Evolutionary conservation across 768 basidiomycete genomes (phyloP).

Genomic region (Panellus pusillus): DNA sequence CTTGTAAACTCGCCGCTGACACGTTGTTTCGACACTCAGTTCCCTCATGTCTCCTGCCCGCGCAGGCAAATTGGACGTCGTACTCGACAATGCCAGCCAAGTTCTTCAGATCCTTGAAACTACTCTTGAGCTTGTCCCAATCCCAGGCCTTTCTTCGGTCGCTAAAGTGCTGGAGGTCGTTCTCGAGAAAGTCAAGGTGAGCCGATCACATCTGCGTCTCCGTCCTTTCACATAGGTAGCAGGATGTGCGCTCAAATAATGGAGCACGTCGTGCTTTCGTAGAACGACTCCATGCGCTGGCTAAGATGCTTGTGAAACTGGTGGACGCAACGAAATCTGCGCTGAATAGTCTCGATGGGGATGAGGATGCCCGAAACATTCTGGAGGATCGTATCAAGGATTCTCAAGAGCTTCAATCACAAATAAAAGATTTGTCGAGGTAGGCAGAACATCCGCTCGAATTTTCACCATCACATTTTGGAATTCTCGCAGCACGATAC

Average conservation of each 20-base stretch:
- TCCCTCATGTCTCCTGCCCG: background rate
- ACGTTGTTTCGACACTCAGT: too few relatives aligned
- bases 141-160: background rate
- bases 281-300: background rate
- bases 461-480: too few relatives aligned
- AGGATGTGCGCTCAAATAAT: conserved; percentile 2
- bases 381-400: background rate
- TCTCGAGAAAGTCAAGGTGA: background rate
- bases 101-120: background rate
- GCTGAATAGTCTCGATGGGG: background rate
- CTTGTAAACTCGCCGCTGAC: too few relatives aligned
- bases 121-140: background rate
- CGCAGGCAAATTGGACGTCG: background rate
- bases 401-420: background rate
- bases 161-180: background rate
- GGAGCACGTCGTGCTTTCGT: background rate
- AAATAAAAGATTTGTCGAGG: background rate
- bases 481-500: too few relatives aligned
- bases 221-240: background rate
- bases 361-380: background rate
- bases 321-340: background rate
- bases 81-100: conserved; percentile 2
- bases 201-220: background rate
- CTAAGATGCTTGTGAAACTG: background rate
- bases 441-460: too few relatives aligned